Conservation (phyloP, 83 land plant genomes). For the Isoetes engelmannii region DNA sequence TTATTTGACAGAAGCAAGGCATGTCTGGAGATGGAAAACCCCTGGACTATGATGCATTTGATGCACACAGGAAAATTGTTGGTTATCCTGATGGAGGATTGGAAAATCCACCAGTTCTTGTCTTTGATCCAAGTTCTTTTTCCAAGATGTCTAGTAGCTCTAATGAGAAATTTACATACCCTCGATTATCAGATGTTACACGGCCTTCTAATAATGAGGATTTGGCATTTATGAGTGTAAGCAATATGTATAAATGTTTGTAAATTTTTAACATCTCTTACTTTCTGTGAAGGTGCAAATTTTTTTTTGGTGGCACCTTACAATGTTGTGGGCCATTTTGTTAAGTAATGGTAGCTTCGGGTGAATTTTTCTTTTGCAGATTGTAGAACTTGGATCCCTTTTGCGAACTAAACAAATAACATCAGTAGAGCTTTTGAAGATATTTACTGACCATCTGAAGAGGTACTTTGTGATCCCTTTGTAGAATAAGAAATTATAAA, state of each 20-base stretch:
- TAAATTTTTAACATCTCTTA: not conserved
- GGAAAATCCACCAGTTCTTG: not conserved
- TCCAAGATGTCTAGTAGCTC: slow-evolving; percentile 10
- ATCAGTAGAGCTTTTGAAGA: slow-evolving; percentile 29
- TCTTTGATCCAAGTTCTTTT: slow-evolving; percentile 4
- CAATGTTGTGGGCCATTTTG: too few relatives aligned
- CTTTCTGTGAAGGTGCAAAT: not conserved
- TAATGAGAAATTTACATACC: slow-evolving; percentile 21
- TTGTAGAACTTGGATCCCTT: slow-evolving; percentile 25
- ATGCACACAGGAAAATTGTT: not conserved
- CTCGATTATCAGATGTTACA: slow-evolving; percentile 4
- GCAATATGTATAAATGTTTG: too few relatives aligned
- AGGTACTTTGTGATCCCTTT: slow-evolving; percentile 7
- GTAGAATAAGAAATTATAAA: not conserved
- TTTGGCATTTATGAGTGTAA: slow-evolving; percentile 31
- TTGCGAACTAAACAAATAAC: slow-evolving; percentile 24
- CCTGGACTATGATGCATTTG: not conserved
- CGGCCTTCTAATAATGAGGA: slow-evolving; percentile 27
- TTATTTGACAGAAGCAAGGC: not conserved
- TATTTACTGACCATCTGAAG: slow-evolving; percentile 27
- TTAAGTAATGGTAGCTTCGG: too few relatives aligned
- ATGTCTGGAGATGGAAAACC: not conserved
- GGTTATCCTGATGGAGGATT: slow-evolving; percentile 7
- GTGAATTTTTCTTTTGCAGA: not conserved
- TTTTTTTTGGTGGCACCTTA: not conserved